These are phyloP conservation scores for Umbilicaria muhlenbergii DNA, from an alignment of 495 filamentous ascomycete genomes.

Conservation along the genomic window DNA sequence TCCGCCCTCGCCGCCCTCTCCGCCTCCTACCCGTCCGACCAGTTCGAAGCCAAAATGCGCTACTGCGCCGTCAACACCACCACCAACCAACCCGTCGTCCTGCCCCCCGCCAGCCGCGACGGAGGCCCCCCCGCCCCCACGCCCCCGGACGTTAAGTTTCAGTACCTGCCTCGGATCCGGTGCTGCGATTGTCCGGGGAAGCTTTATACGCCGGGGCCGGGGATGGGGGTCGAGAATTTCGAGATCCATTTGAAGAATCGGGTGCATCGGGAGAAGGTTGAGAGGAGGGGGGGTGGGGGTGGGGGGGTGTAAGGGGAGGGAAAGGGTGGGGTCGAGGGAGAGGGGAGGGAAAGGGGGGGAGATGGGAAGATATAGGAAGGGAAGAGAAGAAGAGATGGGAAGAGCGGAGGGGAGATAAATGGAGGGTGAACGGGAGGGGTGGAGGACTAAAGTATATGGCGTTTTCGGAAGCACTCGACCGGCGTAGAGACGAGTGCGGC, in stretches of 20 bases:
- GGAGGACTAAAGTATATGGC: no score
- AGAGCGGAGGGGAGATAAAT: background rate
- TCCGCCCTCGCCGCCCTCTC: conserved; percentile 47
- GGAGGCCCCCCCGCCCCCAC: no score
- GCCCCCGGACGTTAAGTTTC: conserved; percentile 44
- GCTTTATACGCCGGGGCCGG: conserved; percentile 77
- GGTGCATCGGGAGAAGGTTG: conserved; percentile 60
- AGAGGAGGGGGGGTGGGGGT: conserved; percentile 28
- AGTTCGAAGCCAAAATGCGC: conserved; percentile 78
- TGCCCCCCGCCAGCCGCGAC: conserved; percentile 32
- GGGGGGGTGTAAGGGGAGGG: background rate
- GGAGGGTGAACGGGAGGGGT: background rate
- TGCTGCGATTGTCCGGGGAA: conserved; percentile 90
- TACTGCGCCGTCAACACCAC: conserved; percentile 58
- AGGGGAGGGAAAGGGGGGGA: background rate
- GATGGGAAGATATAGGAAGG: background rate
- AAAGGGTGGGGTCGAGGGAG: background rate
- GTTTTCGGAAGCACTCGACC: no score
- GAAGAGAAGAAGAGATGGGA: background rate
- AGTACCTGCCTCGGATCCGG: conserved; percentile 70
- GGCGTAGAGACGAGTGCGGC: no score
- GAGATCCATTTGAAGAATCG: conserved; percentile 77
- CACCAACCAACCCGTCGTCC: conserved; percentile 37
- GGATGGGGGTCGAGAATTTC: conserved; percentile 72
- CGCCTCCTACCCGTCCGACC: conserved; percentile 52